Base-by-base conservation (phyloP, 2,329 filamentous ascomycete species). In the Sclerotinia minor region DNA sequence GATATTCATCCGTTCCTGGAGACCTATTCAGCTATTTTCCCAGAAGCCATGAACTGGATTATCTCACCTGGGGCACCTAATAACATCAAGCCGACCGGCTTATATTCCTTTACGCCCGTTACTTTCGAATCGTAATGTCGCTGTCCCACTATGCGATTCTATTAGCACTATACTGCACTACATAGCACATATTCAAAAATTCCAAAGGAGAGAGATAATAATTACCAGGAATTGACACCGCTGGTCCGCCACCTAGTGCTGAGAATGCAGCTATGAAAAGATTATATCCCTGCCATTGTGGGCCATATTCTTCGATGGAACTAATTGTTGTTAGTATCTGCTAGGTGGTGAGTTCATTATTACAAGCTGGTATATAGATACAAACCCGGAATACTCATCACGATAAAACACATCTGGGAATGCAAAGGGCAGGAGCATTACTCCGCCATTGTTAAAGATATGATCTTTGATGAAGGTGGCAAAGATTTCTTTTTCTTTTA, bases 241-340 rank as follows among this genome's bases (percentile, higher is more conserved):
- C 69, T 3, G 71, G 72, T 17, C 71, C 55, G 3, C 68, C 71
- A 38, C 72, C 71, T 1, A 73, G 65, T 24, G 69, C 69, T 5
- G 71, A 70, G 50, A 69, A 70, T 17, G 69, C 66, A 17, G 70
- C 71, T 15, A 68, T 64, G 1, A 67, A 64, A 35, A 72, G 53
- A 5, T 71, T 69, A n/a, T 67, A 73, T 7, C 72, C 72, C 63
- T 73, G 72, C 72, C 71, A 73, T 11, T 26, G 63, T n/a, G 64
- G 60, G 2, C 69, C 68, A 4, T 50, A 54, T 55, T 72, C 64
- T 32, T 70, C 65, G 3, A 68, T n/a, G 4, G 67, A 58, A 24
- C 29, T 54, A 38, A 1, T 13, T 4, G 2, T 3, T 3, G 9
- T 58, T 35, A 52, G 26, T 6, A 53, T 3, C 7, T 9, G 35